A percentile compares a stretch with the other conserved stretches of the same genome.
These are phyloP conservation scores for Isatis lusitanica DNA, from an alignment of 441 rosid genomes.

Conservation along the genomic window DNA sequence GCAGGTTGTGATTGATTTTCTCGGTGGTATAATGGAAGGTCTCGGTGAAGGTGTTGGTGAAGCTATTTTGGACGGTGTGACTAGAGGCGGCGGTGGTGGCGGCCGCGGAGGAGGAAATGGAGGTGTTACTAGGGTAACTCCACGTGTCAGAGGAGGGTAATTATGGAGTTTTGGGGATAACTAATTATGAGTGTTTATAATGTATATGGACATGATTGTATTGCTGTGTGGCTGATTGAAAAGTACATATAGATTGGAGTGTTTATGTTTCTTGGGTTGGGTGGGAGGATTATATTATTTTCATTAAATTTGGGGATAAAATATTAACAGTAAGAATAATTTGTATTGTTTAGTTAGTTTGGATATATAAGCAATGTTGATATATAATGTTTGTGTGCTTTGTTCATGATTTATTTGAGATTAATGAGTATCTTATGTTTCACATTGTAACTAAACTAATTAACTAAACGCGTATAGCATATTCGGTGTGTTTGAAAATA, in stretches of 20 bases:
- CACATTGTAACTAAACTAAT: not conserved
- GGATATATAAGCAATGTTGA: constrained; percentile 1
- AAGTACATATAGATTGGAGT: constrained; percentile 13
- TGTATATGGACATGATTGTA: not conserved
- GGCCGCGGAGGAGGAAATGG: constrained; percentile 26
- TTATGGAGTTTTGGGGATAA: not conserved
- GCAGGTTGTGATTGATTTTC: constrained; percentile 62
- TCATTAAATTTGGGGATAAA: constrained; percentile 2
- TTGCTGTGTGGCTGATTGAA: constrained; percentile 17
- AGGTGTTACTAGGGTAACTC: constrained; percentile 16
- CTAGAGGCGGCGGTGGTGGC: constrained; percentile 40
- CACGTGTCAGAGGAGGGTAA: constrained; percentile 39
- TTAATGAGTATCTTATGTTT: not conserved
- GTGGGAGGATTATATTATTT: constrained; percentile 9
- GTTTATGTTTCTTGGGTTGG: constrained; percentile 3
- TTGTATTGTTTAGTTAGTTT: constrained; percentile 25
- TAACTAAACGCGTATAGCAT: not conserved
- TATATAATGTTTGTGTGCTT: not conserved
- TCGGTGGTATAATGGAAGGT: constrained; percentile 83
- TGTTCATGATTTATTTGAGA: not conserved
- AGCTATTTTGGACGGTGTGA: constrained; percentile 51
- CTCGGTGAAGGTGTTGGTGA: constrained; percentile 85
- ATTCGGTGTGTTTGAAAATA: not conserved
- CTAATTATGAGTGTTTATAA: constrained; percentile 16
- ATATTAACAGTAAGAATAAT: not conserved